Evolutionary conservation across 2,329 filamentous ascomycete species (phyloP), one percentile per base, ranked within the genome.

Genomic region (Myriosclerotinia scirpicola): DNA sequence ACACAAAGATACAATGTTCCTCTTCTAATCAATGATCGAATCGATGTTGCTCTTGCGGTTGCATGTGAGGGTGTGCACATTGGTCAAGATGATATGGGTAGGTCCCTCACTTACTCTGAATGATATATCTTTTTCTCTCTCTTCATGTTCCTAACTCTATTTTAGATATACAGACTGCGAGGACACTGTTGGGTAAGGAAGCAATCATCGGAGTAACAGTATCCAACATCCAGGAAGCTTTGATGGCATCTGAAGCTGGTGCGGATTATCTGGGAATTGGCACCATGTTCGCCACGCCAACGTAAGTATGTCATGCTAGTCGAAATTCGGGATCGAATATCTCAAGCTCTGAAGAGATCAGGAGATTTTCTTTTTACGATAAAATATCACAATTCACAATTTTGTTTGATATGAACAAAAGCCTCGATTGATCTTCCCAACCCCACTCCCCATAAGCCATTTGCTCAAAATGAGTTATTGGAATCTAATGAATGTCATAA

Each of bases 21-120:
- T 40, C 84, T 98, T 67, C 81, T 98, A 65, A 93, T 98, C 81
- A 98, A 98, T 76, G 95, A 98, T 77, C 87, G 93, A 15, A 85
- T 97, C 7, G 93, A 97, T 76, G 91, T 98, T 36, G 93, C 93
- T 11, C 83, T 92, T 22, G 93, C 92, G 17, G 85, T 93, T 54
- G 91, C 88, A 15, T 95, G 91, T 67, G 94, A 97, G 80, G 95
- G 95, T 55, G 92, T 97, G 11, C 95, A 98, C 77, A 85, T 98
- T 60, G 95, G 95, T 8, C 94, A 98, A 80, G 93, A 97, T 83
- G 94, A 98, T 77, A 89, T 97, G 82, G 83, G 89, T 91, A 78
- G 71, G 83, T 78, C 40, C n/a, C 34, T 15, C 44, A 7, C 17
- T 20, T 36, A 17, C 59, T 52, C 2, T 5, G 34, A 40, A 66